Conservation (phyloP, 495 filamentous ascomycete genomes). For the Penicillium taxi region DNA sequence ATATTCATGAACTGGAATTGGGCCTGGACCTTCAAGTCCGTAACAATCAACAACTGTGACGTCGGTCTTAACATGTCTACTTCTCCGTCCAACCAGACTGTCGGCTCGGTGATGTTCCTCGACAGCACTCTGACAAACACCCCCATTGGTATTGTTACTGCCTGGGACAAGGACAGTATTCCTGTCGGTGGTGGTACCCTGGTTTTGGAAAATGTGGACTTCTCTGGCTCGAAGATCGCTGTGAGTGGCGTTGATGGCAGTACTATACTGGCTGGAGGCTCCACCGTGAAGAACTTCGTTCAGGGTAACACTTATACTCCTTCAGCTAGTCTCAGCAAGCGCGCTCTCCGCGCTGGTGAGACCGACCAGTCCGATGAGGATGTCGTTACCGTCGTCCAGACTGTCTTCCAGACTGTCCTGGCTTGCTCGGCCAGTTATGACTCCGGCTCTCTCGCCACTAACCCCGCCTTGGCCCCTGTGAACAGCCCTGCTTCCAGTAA, state of each 20-base stretch:
- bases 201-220: conserved; percentile 80
- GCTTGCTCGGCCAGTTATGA: conserved; percentile 10
- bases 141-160: conserved; percentile 63
- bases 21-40: conserved; percentile 79
- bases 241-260: conserved; percentile 46
- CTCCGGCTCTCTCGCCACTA: conserved; percentile 6
- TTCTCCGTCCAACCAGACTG: conserved; percentile 52
- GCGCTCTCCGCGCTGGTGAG: conserved; percentile 10
- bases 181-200: conserved; percentile 67
- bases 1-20: conserved; percentile 94
- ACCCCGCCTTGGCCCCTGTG: conserved; percentile 6
- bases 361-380: conserved; percentile 10
- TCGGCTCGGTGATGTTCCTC: conserved; percentile 72
- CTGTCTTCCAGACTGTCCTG: conserved; percentile 18
- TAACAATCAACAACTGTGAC: conserved; percentile 72
- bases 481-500: conserved; percentile 3
- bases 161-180: conserved; percentile 51
- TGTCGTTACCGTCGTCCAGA: conserved; percentile 20
- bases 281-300: conserved; percentile 60
- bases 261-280: conserved; percentile 61
- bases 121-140: conserved; percentile 73
- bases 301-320: conserved; percentile 66
- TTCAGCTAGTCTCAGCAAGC: conserved; percentile 21
- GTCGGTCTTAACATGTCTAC: conserved; percentile 78
- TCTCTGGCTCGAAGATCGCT: conserved; percentile 48